Evolutionary conservation across 768 basidiomycete species (phyloP).

Genomic region (Termitomyces sp.): DNA sequence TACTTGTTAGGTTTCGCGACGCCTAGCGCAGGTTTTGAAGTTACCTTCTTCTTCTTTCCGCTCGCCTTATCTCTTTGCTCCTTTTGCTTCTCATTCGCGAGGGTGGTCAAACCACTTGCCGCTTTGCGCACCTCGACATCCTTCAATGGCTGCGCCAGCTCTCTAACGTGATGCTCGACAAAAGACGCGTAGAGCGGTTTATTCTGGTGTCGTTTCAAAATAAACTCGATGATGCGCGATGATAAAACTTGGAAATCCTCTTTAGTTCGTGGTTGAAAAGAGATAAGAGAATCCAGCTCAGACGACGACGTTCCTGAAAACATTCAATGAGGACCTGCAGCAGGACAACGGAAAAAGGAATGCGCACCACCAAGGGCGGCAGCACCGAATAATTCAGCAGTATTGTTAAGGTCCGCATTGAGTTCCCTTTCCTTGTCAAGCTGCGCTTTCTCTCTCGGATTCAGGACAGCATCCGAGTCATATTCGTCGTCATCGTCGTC

Average conservation of each 20-base stretch:
- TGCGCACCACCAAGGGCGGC: constrained; percentile 56
- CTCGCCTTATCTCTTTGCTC: constrained; percentile 80
- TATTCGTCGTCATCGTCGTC: constrained; percentile 47
- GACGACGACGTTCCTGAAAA: constrained; percentile 56
- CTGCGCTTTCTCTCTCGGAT: constrained; percentile 73
- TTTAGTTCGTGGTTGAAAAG: constrained; percentile 79
- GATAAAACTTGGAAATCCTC: constrained; percentile 82
- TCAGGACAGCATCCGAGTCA: constrained; percentile 69
- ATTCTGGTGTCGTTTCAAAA: constrained; percentile 73
- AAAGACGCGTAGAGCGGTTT: constrained; percentile 84
- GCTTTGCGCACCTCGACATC: constrained; percentile 92
- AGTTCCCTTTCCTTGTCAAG: constrained; percentile 78
- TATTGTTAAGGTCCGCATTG: constrained; percentile 81
- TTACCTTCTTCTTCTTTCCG: constrained; percentile 86
- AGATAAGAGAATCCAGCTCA: constrained; percentile 68
- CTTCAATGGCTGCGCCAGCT: constrained; percentile 69
- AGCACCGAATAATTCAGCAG: constrained; percentile 75
- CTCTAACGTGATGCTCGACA: constrained; percentile 77
- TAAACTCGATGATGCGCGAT: constrained; percentile 59
- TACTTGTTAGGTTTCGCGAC: constrained; percentile 66
- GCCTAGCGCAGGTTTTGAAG: constrained; percentile 71
- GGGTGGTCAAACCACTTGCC: constrained; percentile 73
- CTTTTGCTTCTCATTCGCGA: constrained; percentile 95
- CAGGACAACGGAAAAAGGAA: neutral
- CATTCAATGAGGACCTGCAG: neutral